phyloP scores from a whole-genome alignment of 495 filamentous ascomycete species.

The Penicillium maclennaniae region DNA sequence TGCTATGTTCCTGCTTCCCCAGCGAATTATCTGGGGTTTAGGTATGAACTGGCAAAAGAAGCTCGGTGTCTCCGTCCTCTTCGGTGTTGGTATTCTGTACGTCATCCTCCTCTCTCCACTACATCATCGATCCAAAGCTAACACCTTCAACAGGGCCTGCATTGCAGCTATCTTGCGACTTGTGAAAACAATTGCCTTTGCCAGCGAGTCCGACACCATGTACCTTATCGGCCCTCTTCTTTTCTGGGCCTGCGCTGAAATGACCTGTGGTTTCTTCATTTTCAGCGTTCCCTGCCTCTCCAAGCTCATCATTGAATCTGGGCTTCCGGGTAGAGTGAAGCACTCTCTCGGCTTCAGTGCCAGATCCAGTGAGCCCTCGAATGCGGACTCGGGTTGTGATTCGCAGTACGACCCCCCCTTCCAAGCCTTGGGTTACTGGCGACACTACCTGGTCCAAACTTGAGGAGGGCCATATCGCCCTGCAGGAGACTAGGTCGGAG shows the following conservation, averaged over 20 bases:
- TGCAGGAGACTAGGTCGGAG: not conserved
- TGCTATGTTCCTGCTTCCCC: slow-evolving; percentile 34
- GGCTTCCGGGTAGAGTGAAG: slow-evolving; percentile 9
- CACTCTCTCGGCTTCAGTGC: slow-evolving; percentile 1
- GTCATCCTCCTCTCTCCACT: slow-evolving; percentile 14
- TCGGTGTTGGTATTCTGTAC: slow-evolving; percentile 39
- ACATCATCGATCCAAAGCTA: not conserved
- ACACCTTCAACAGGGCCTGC: slow-evolving; percentile 7
- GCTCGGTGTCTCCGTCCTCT: slow-evolving; percentile 40
- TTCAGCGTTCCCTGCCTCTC: slow-evolving; percentile 23
- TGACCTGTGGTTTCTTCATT: slow-evolving; percentile 27
- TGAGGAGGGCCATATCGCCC: slow-evolving; percentile 1
- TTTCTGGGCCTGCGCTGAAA: slow-evolving; percentile 25
- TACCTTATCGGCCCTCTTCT: slow-evolving; percentile 18
- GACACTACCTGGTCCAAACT: slow-evolving; percentile 3
- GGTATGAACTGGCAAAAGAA: slow-evolving; percentile 35
- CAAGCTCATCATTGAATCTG: slow-evolving; percentile 19
- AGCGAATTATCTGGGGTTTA: slow-evolving; percentile 35
- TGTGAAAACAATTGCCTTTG: slow-evolving; percentile 13
- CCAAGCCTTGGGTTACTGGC: not conserved
- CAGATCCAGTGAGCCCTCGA: slow-evolving; percentile 1
- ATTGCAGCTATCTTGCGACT: slow-evolving; percentile 17
- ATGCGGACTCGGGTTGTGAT: not conserved
- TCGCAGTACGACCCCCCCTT: not conserved
- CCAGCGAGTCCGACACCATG: slow-evolving; percentile 14